Percentiles rank a stretch among this genome's conserved stretches.
These are phyloP conservation scores for Agrostemma githago DNA, from an alignment of 148 eudicot genomes.

Conservation along the genomic window DNA sequence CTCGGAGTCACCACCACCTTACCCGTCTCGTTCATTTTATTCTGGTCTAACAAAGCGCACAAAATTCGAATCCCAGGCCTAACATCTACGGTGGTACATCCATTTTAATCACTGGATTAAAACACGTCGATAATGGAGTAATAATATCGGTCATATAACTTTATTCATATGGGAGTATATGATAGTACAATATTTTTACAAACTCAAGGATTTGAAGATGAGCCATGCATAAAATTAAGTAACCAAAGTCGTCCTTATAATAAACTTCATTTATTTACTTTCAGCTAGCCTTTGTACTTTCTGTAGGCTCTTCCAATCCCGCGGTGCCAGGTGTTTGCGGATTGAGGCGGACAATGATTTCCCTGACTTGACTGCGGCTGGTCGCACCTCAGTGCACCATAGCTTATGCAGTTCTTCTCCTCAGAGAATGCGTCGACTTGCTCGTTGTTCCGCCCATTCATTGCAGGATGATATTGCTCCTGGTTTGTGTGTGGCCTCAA, in stretches of 20 bases:
- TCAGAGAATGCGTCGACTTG: conserved; percentile 11
- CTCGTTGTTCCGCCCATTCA: conserved; percentile 3
- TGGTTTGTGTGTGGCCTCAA: conserved; percentile 17
- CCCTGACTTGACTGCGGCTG: conserved; percentile 14
- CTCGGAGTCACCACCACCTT: no score
- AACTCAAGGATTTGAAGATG: not conserved
- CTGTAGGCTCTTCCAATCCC: conserved; percentile 18
- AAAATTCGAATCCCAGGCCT: no score
- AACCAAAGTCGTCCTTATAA: conserved; percentile 3
- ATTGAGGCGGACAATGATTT: conserved; percentile 2
- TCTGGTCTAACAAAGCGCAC: no score
- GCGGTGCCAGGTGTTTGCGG: conserved; percentile 25
- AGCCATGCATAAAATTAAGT: not conserved
- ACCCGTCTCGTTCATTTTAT: no score
- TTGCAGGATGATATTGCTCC: conserved; percentile 8
- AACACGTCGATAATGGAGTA: no score
- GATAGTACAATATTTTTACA: not conserved
- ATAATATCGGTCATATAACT: no score
- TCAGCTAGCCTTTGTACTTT: conserved; percentile 21
- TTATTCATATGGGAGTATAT: no score
- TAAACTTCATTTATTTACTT: not conserved
- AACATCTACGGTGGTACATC: no score
- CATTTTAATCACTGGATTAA: no score
- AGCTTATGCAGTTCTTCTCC: conserved; percentile 26
- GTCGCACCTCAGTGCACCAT: conserved; percentile 18